Base-by-base conservation (phyloP, 495 filamentous ascomycete species). In the Tetracladium marchalianum region DNA sequence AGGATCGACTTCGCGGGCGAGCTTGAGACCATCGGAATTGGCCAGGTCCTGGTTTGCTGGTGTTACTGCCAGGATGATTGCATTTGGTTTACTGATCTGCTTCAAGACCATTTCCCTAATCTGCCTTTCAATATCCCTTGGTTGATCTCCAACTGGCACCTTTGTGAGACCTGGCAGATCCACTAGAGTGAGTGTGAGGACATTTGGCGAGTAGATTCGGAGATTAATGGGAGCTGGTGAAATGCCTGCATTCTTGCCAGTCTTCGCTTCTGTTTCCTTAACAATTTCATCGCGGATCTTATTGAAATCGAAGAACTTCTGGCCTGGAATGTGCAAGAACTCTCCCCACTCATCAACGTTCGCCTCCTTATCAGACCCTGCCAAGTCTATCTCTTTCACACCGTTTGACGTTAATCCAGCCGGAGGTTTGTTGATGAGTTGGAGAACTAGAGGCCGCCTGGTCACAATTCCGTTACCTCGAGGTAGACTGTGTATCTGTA, bases 281-380 rank as follows among this genome's bases (percentile, higher is more conserved):
- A 90, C 85, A 57, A 99, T 97, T 71, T 99, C 93, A 35, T 99
- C 93, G 50, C 93, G 80, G 56, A 99, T 95, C 75, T 96, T 95
- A 75, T 94, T 93, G 73, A 99, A 99, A 66, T 99, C 93, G 71
- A 79, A 80, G 75, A 94, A 97, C 69, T 97, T 97, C 71, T 99
- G 85, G 54, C 92, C 92, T 32, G 92, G 93, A 47, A 99, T 87
- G 63, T 99, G 93, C 42, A 97, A 74, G 66, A 99, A 99, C 72
- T 99, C 93, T 68, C 92, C 93, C 82, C 94, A 97, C 66, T 99
- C 93, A 60, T 97, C 89, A 24, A 77, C 62, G 65, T 99, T 99
- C 53, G 87, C 81, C 48, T 86, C 86, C 60, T 81, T 81, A 65
- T 97, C 92, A 46, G 54, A 63, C 43, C 59, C 69, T 37, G 55